Base-by-base conservation (phyloP, 305 asterid species). In the Fraxinus nigra region DNA sequence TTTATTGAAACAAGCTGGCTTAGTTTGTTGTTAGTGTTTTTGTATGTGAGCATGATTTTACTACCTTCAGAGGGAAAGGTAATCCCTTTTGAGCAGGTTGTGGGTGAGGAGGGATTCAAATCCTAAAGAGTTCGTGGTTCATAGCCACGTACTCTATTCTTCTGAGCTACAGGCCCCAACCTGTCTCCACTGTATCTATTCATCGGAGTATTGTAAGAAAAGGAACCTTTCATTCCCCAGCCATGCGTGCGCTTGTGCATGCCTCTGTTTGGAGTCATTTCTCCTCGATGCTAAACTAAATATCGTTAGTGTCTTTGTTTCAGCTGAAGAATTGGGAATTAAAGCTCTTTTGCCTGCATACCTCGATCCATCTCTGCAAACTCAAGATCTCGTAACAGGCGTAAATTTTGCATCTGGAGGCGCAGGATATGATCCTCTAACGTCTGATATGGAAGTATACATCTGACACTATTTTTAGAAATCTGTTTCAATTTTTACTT, bases 351-450 rank as follows among this genome's bases (percentile, higher is more conserved):
- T 90, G 78, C 97, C 97, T 37, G 89, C 97, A 35, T 92, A 88
- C 76, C 86, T 92, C 34, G 95, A 92, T 78, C 93, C 92, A 56
- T 85, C 87, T 76, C 61, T 92, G 79, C 86, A 86, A 88, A 54
- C 81, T 43, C 61, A 82, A 78, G 95, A 93, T 65, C 92, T 93
- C 46, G 1, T 85, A 40, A 93, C 95, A 0, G 97, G 97, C 1
- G 93, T 93, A 3, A 93, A 90, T 88, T 93, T 92, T 79, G 97
- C 95, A 13, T 93, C 97, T 0, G 97, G 97, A 20, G 93, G 93
- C 46, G 88, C 88, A 16, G 95, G 97, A 79, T 93, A 85, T 67
- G 97, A 93, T 80, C 91, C 97, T 79, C 84, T 88, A 1, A 91
- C 97, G 30, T 90, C 93, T 63, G 78, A 82, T 63, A 4, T 89